Conservation (phyloP, 257 asterid species). For the Nicotiana sylvestris region DNA sequence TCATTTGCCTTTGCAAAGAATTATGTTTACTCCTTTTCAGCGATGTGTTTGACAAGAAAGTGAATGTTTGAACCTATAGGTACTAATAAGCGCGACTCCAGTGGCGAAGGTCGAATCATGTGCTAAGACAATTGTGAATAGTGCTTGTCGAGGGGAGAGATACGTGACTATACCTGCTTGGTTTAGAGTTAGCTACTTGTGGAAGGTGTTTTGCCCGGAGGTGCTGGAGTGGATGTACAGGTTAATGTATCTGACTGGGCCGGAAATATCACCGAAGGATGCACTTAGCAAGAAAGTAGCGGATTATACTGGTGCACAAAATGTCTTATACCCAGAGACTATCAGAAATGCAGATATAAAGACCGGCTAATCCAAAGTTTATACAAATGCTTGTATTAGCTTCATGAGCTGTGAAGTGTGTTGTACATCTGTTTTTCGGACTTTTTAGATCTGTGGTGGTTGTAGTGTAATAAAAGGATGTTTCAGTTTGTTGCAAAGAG, state of each 20-base stretch:
- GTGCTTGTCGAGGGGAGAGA: slow-evolving; percentile 32
- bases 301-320: slow-evolving; percentile 24
- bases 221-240: slow-evolving; percentile 21
- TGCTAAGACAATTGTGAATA: slow-evolving; percentile 26
- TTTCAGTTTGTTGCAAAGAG: too few relatives aligned
- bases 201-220: slow-evolving; percentile 34
- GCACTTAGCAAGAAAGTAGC: slow-evolving; percentile 25
- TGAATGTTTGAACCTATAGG: slow-evolving; percentile 12
- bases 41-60: not conserved
- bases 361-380: slow-evolving; percentile 7
- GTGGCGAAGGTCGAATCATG: slow-evolving; percentile 17
- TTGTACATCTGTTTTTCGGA: not conserved
- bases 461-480: too few relatives aligned
- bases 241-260: slow-evolving; percentile 13
- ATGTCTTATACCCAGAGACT: slow-evolving; percentile 24
- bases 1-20: not conserved
- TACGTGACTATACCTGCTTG: slow-evolving; percentile 33
- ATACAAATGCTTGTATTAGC: not conserved
- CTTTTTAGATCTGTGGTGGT: too few relatives aligned
- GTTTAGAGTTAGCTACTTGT: slow-evolving; percentile 27
- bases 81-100: slow-evolving; percentile 18
- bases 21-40: not conserved
- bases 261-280: slow-evolving; percentile 7
- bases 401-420: not conserved
- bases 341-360: slow-evolving; percentile 15